Conservation (phyloP, 768 basidiomycete species). For the Lepiota brunneoincarnata region DNA sequence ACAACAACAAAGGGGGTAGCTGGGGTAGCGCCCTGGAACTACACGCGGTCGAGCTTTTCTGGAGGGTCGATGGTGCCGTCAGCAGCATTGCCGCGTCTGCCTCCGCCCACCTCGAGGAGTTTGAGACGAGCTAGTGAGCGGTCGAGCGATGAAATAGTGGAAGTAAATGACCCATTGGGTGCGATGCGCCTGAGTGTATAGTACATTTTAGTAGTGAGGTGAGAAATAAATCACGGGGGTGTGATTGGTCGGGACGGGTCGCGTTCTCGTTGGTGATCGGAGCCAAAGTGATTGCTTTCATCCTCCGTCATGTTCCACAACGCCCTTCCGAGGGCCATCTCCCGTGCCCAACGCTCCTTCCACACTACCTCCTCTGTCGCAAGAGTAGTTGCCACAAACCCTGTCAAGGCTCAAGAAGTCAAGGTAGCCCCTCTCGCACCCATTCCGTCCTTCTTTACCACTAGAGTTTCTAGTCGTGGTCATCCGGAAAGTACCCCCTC, state of each 20-base stretch:
- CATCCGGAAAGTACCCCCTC: constrained; percentile 88
- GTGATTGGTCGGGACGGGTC: constrained; percentile 40
- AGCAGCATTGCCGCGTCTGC: constrained; percentile 47
- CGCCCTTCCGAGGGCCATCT: constrained; percentile 52
- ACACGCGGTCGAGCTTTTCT: constrained; percentile 51
- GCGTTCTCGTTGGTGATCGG: constrained; percentile 25
- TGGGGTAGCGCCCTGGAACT: constrained; percentile 51
- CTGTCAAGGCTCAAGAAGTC: constrained; percentile 80
- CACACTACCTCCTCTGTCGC: constrained; percentile 58
- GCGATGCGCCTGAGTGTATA: constrained; percentile 28
- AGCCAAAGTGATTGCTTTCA: constrained; percentile 19
- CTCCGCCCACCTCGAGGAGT: constrained; percentile 46
- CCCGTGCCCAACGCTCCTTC: constrained; percentile 56
- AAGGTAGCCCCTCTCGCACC: constrained; percentile 44
- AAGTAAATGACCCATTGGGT: constrained; percentile 41
- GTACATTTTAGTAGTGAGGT: constrained; percentile 11
- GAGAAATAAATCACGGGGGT: constrained; percentile 35
- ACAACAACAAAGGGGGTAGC: constrained; percentile 10
- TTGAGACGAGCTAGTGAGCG: constrained; percentile 26
- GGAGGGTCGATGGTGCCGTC: constrained; percentile 28
- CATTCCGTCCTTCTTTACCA: constrained; percentile 14
- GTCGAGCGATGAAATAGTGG: constrained; percentile 25
- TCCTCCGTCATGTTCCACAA: constrained; percentile 59
- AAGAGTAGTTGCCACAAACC: constrained; percentile 67
- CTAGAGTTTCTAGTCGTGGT: constrained; percentile 53